Evolutionary conservation across 768 basidiomycete species (phyloP).

Genomic region (Leccinum rimulosum): DNA sequence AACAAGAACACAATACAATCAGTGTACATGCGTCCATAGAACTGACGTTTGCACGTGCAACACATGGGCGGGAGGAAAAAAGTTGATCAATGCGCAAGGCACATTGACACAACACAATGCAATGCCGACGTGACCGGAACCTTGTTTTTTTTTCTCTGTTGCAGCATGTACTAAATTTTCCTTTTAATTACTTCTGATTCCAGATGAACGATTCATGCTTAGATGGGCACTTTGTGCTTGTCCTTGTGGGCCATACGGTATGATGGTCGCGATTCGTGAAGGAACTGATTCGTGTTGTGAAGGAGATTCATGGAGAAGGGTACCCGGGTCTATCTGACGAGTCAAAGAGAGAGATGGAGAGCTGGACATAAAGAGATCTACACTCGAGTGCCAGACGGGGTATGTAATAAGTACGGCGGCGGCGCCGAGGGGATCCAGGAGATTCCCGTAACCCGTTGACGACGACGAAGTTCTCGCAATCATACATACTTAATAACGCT

Average conservation of each 20-base stretch:
- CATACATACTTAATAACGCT: neutral
- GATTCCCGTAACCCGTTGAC: neutral
- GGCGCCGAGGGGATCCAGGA: neutral
- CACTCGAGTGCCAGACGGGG: neutral
- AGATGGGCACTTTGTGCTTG: neutral
- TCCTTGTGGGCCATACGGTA: neutral
- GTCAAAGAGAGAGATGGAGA: neutral
- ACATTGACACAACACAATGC: neutral
- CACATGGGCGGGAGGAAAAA: neutral
- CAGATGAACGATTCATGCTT: neutral
- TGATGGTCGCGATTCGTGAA: neutral
- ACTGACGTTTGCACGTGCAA: neutral
- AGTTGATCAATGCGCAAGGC: neutral
- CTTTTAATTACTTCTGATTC: neutral
- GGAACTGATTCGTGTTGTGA: neutral
- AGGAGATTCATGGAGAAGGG: neutral
- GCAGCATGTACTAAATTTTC: neutral
- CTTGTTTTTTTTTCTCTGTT: constrained; percentile 19
- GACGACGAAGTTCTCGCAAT: neutral
- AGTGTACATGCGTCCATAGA: neutral
- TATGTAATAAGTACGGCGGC: neutral
- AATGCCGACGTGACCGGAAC: constrained; percentile 27
- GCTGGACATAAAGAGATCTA: neutral
- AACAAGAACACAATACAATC: neutral
- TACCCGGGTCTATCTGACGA: too few species aligned